Evolutionary conservation across 495 filamentous ascomycete species (phyloP).

Genomic region (Podospora anserina): DNA sequence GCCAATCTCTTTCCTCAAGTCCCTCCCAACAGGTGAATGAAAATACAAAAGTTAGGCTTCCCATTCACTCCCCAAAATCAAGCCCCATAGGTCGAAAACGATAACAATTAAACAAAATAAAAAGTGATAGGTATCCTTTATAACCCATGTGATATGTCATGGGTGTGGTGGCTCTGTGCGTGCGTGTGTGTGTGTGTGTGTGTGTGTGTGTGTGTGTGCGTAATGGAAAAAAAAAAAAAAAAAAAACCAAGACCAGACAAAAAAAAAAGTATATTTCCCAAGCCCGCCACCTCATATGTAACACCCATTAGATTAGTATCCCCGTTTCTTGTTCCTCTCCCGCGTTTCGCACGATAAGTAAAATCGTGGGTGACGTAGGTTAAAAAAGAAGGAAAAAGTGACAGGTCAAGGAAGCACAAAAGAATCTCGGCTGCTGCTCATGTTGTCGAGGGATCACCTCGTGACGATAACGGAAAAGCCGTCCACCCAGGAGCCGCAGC

Average conservation of each 20-base stretch:
- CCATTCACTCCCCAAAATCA: background rate
- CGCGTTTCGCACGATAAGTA: background rate
- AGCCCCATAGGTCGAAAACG: background rate
- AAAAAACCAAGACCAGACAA: background rate
- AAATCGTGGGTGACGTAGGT: background rate
- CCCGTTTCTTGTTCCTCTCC: background rate
- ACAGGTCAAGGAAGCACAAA: background rate
- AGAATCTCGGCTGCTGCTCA: background rate
- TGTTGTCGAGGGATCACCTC: conserved; percentile 43
- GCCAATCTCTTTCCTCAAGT: background rate
- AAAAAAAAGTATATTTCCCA: background rate
- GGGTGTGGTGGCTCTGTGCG: background rate
- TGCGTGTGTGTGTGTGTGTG: background rate
- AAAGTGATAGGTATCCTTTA: background rate
- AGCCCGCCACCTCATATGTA: background rate
- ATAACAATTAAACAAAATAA: background rate
- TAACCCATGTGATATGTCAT: background rate
- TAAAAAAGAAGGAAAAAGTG: background rate
- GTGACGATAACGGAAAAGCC: conserved; percentile 85
- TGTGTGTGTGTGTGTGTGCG: no score
- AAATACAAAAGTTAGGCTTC: background rate
- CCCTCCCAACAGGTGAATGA: background rate
- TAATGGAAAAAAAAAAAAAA: background rate
- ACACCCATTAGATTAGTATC: conserved; percentile 7
- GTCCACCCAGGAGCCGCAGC: conserved; percentile 78